A percentile compares a stretch with the other conserved stretches of the same genome.
Conservation (phyloP, 805 yeast genomes). For the Cyberlindnera mississippiensis region DNA sequence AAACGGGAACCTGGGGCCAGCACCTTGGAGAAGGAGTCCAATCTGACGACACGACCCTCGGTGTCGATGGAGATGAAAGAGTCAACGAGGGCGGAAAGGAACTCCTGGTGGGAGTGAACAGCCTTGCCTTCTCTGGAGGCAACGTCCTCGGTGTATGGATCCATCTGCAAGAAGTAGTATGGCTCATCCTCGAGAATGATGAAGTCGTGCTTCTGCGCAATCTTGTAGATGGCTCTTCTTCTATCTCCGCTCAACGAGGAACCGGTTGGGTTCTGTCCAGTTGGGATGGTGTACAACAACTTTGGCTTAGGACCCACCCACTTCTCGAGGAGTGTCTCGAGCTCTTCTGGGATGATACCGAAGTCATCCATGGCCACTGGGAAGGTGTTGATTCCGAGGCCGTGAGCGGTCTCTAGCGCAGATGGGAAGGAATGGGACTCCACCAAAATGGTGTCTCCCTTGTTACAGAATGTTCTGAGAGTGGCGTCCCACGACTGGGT, state of each 20-base stretch:
- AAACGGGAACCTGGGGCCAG: slow-evolving; percentile 23
- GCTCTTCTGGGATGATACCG: slow-evolving; percentile 72
- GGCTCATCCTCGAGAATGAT: slow-evolving; percentile 94
- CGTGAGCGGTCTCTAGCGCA: slow-evolving; percentile 76
- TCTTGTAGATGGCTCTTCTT: slow-evolving; percentile 67
- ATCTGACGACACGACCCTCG: slow-evolving; percentile 31
- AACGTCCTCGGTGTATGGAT: slow-evolving; percentile 51
- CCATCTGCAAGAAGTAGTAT: slow-evolving; percentile 95
- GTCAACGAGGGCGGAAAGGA: slow-evolving; percentile 49
- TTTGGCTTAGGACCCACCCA: slow-evolving; percentile 83
- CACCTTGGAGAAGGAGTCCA: slow-evolving; percentile 23
- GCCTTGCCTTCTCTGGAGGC: slow-evolving; percentile 31
- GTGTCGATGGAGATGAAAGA: slow-evolving; percentile 66
- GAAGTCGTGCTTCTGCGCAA: slow-evolving; percentile 84
- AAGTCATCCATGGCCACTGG: slow-evolving; percentile 76
- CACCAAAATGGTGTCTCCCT: slow-evolving; percentile 78
- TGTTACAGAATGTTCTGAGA: slow-evolving; percentile 69
- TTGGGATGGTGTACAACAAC: slow-evolving; percentile 83
- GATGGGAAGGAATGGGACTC: slow-evolving; percentile 85
- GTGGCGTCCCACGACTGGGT: slow-evolving; percentile 88
- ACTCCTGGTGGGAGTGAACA: slow-evolving; percentile 33
- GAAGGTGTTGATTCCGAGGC: slow-evolving; percentile 61
- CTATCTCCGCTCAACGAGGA: slow-evolving; percentile 74
- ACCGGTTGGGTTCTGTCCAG: slow-evolving; percentile 99
- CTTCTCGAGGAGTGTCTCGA: slow-evolving; percentile 55